These are phyloP conservation scores for Tilletia horrida DNA, from an alignment of 1,284 basidiomycete genomes.

Conservation along the genomic window DNA sequence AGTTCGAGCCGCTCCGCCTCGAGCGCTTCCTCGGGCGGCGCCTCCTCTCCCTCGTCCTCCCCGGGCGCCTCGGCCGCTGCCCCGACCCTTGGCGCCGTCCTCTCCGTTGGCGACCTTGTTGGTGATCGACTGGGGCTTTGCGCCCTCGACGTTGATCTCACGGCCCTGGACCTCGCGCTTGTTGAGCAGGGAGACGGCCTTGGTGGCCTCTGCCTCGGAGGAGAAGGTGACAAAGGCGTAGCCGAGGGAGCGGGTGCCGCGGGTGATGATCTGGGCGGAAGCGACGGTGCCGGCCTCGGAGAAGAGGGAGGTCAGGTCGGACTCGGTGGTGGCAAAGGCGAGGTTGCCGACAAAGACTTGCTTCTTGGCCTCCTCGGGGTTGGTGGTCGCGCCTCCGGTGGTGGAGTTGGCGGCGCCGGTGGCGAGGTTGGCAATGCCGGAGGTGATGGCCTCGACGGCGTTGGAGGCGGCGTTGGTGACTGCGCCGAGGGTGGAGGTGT, in stretches of 20 bases:
- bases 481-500: slow-evolving; percentile 8
- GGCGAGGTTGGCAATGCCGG: not conserved
- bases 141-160: slow-evolving; percentile 47
- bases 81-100: slow-evolving; percentile 24
- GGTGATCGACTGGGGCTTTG: slow-evolving; percentile 34
- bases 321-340: slow-evolving; percentile 49
- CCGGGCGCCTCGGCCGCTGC: slow-evolving; percentile 20
- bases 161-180: slow-evolving; percentile 48
- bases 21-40: slow-evolving; percentile 22
- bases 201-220: slow-evolving; percentile 42
- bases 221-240: slow-evolving; percentile 51
- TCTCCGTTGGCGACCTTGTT: slow-evolving; percentile 27
- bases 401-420: not conserved
- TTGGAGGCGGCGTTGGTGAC: not conserved
- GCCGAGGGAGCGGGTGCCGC: slow-evolving; percentile 50
- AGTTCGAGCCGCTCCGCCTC: slow-evolving; percentile 20
- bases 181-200: slow-evolving; percentile 43
- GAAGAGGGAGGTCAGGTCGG: slow-evolving; percentile 44
- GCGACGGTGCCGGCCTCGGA: slow-evolving; percentile 42
- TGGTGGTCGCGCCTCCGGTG: slow-evolving; percentile 1
- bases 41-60: slow-evolving; percentile 35
- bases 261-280: slow-evolving; percentile 44
- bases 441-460: not conserved
- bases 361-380: slow-evolving; percentile 15
- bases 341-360: slow-evolving; percentile 35